A percentile compares a stretch with the other conserved stretches of the same genome.
Evolutionary conservation across 2,329 filamentous ascomycete species (phyloP).

Genomic region (Colletotrichum agaves): DNA sequence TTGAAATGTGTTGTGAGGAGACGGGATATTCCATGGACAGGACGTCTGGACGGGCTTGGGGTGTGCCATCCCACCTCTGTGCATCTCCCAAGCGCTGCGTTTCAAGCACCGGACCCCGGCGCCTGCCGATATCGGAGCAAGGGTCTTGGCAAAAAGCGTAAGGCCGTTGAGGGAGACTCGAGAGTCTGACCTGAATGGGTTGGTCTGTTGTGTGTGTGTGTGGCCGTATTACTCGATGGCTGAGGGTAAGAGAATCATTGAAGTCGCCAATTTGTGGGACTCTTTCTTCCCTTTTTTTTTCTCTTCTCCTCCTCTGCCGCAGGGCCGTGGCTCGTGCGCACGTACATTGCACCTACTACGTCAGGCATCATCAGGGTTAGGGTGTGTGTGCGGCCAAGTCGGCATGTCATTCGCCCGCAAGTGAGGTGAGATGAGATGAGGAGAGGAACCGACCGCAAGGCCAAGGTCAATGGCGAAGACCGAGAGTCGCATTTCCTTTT

Average conservation of each 20-base stretch:
- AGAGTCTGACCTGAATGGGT: not conserved
- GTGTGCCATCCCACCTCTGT: conserved; percentile 28
- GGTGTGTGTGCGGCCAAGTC: conserved; percentile 12
- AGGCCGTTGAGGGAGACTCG: conserved; percentile 4
- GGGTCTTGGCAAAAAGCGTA: not conserved
- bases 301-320: not conserved
- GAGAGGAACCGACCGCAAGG: not conserved
- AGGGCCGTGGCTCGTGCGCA: conserved; percentile 15
- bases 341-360: conserved; percentile 31
- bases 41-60: not conserved
- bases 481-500: not conserved
- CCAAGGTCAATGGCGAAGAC: not conserved
- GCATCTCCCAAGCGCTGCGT: conserved; percentile 35
- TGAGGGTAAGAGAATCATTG: conserved; percentile 33
- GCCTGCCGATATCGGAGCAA: conserved; percentile 19
- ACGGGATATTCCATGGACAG: conserved; percentile 14
- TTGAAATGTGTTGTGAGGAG: not conserved
- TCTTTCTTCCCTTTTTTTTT: not conserved
- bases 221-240: conserved; percentile 34
- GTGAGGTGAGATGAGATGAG: not conserved
- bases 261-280: not conserved
- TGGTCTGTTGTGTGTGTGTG: not conserved
- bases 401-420: conserved; percentile 22
- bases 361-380: conserved; percentile 23
- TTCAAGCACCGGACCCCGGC: conserved; percentile 33